Evolutionary conservation across 164 flowering plant species (phyloP), one percentile per base, ranked within the genome.

Genomic region (Cinnamomum chago): DNA sequence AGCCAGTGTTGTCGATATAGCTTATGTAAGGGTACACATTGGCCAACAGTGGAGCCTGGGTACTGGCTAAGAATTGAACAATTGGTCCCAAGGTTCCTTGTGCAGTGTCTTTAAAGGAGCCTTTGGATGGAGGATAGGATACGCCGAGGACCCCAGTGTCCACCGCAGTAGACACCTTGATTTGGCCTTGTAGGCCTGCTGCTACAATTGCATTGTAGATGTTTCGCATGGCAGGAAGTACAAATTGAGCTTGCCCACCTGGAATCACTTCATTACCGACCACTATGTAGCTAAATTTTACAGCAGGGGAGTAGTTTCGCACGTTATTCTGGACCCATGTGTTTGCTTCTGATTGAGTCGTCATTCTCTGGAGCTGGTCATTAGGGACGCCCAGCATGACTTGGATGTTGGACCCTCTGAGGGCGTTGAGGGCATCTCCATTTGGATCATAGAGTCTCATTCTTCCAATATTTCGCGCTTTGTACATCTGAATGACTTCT

Each of bases 181-280:
- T 76, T 10, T 74, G 70, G 3, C 60, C 62, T 24, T 70, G 68
- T 7, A 75, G 58, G 14, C 77, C 73, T 1, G 68, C 73, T 1
- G 47, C 35, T 7, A 15, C 5, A 25, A 75, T 68, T n/a, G 73
- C 77, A 33, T 47, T 78, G 58, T 75, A 75, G 5, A 83, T 47
- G 70, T 81, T 79, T 17, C 62, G 35, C 72, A 84, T 84, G 3
- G 83, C 83, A 0, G 78, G 77, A 3, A 65, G 73, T 22, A 82
- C 74, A 3, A 50, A 72, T 3, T 58, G 60, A 9, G 70, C 75
- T 28, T 33, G 28, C 3, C 4, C 10, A 35, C 71, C 62, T 1
- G 85, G 88, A 24, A 76, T 76, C 5, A 85, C 86, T 70, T 85
- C 88, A 55, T 87, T 87, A 7, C 88, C 86, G 14, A 87, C 88